Evolutionary conservation across 129 eudicot species (phyloP), one percentile per base, ranked within the genome.

Genomic region (Silybum marianum): DNA sequence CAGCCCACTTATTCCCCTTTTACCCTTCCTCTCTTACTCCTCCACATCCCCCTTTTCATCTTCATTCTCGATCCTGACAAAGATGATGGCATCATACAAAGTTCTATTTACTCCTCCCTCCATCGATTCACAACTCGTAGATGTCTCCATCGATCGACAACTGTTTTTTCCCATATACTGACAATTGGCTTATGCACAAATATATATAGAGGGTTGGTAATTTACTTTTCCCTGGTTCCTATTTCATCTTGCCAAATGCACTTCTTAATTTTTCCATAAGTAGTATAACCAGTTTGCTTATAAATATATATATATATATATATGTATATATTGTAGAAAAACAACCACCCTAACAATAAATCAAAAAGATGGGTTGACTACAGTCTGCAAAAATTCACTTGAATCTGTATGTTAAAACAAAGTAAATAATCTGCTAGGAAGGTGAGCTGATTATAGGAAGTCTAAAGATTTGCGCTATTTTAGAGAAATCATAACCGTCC

Each of bases 291-390:
- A 46, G 36, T 69, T 79, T 70, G 76, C 76, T 46, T 69, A n/a
- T 4, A 30, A 46, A 79, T n/a, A n/a, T n/a, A n/a, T n/a, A n/a
- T n/a, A n/a, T n/a, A n/a, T n/a, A n/a, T n/a, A n/a, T n/a, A n/a
- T n/a, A 69, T 26, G 2, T 26, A 26, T n/a, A 25, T 40, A n/a
- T n/a, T 34, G 44, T 44, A 68, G 54, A 28, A 66, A 78, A 78
- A 19, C 67, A 78, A 26, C 75, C 68, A 68, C 38, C 68, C 75
- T 69, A 69, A 58, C 66, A n/a, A 69, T 26, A 25, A 78, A 42
- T 26, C n/a, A n/a, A n/a, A n/a, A n/a, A n/a, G n/a, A n/a, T n/a
- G n/a, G n/a, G n/a, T n/a, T n/a, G n/a, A n/a, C n/a, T n/a, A n/a
- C n/a, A n/a, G n/a, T n/a, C n/a, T n/a, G n/a, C n/a, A n/a, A n/a